These are phyloP conservation scores for Effrenium voratum DNA, from an alignment of 73 alveolate genomes.

Conservation along the genomic window DNA sequence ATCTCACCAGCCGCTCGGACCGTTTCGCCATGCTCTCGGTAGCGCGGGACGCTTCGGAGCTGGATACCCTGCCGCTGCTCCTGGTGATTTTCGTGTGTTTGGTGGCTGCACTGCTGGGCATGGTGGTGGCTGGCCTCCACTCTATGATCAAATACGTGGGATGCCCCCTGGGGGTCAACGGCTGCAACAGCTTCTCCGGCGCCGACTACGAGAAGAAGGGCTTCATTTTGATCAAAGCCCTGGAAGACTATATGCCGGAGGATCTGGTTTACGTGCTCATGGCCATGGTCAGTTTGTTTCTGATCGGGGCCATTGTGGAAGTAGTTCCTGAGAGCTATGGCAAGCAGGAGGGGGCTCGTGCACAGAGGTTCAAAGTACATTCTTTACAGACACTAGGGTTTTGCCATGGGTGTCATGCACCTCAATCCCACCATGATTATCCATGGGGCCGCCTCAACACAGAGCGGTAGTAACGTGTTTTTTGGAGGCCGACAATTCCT, in stretches of 20 bases:
- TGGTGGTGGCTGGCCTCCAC: slow-evolving; percentile 72
- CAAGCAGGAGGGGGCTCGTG: slow-evolving; percentile 14
- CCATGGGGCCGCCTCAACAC: too few species aligned
- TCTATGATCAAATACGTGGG: slow-evolving; percentile 73
- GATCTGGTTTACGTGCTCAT: slow-evolving; percentile 20
- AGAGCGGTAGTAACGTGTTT: too few species aligned
- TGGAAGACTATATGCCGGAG: slow-evolving; percentile 29
- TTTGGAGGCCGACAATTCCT: too few species aligned
- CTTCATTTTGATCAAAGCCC: slow-evolving; percentile 31
- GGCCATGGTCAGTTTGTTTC: neutral
- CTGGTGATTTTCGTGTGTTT: slow-evolving; percentile 40
- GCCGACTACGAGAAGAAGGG: neutral
- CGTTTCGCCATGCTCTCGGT: slow-evolving; percentile 52
- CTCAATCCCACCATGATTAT: too few species aligned
- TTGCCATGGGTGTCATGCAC: too few species aligned
- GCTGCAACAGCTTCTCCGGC: slow-evolving; percentile 84
- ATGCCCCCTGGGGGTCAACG: slow-evolving; percentile 76
- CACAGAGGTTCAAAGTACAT: too few species aligned
- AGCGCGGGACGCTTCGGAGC: slow-evolving; percentile 1
- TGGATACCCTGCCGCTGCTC: slow-evolving; percentile 48
- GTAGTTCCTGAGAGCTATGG: slow-evolving; percentile 37
- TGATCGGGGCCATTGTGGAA: slow-evolving; percentile 55
- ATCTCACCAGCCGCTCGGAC: slow-evolving; percentile 35
- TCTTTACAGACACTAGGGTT: too few species aligned
- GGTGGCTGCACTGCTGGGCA: slow-evolving; percentile 54